Evolutionary conservation across 2,329 filamentous ascomycete genomes (phyloP).

Genomic region (Fusarium buxicola): DNA sequence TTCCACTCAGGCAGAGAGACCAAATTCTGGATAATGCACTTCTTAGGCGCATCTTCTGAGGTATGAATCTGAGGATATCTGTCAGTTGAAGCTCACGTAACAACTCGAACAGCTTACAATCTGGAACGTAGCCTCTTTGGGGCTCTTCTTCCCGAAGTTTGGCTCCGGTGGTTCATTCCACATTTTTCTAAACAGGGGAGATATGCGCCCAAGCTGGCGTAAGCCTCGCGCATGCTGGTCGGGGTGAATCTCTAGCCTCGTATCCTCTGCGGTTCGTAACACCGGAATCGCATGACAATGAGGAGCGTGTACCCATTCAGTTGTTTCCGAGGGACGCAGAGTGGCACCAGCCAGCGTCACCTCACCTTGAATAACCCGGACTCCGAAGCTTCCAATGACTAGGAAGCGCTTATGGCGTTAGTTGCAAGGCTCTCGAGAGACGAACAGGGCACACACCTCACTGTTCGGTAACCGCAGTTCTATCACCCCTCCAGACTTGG

Average conservation of each 20-base stretch:
- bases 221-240: constrained; percentile 63
- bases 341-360: constrained; percentile 74
- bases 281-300: constrained; percentile 77
- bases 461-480: constrained; percentile 59
- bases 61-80: constrained; percentile 60
- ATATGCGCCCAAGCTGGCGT: constrained; percentile 67
- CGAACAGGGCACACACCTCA: constrained; percentile 55
- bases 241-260: constrained; percentile 66
- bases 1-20: constrained; percentile 71
- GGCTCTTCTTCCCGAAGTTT: constrained; percentile 30
- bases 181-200: constrained; percentile 73
- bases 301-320: constrained; percentile 72
- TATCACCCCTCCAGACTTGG: constrained; percentile 54
- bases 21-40: constrained; percentile 63
- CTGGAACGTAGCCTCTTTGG: constrained; percentile 55
- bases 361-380: constrained; percentile 71
- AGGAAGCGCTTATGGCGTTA: constrained; percentile 65
- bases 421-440: neutral
- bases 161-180: constrained; percentile 65
- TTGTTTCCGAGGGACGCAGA: constrained; percentile 60
- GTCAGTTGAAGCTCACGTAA: constrained; percentile 30
- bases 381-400: constrained; percentile 74
- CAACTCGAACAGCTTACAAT: constrained; percentile 56
- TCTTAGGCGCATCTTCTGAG: constrained; percentile 64
- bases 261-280: constrained; percentile 65